Evolutionary conservation across 495 filamentous ascomycete genomes (phyloP), one percentile per base, ranked within the genome.

Genomic region (Penicillium simplicissimum): DNA sequence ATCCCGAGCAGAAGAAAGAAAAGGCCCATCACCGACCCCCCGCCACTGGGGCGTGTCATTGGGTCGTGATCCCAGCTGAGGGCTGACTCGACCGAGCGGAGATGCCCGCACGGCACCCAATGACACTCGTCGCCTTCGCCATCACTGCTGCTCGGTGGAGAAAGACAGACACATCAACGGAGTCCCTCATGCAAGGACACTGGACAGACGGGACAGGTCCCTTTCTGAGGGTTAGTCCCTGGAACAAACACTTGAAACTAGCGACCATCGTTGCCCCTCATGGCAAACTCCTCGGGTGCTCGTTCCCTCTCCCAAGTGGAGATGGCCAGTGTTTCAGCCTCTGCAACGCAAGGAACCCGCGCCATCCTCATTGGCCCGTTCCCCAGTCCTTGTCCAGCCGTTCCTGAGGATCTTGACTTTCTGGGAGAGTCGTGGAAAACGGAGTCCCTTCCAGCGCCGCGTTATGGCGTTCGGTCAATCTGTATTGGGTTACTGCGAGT

Each of bases 341-440:
- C 57, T 59, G 57, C 57, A 59, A 59, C 57, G 57, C 57, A 59
- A 59, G 57, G 57, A 40, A 25, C 23, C 47, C 14, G 11, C 25
- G 14, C 45, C 19, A 36, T n/a, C 9, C 4, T 36, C n/a, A 59
- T 59, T 59, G 57, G 57, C 14, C 34, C 48, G n/a, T 35, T 23
- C 23, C 25, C 13, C 21, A 23, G 48, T 34, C 43, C 31, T 51
- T 28, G 25, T 37, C 40, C 9, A 40, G n/a, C 37, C 8, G 53
- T 55, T 40, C 35, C 53, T 55, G 53, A 43, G 43, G 37, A 42
- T 42, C 25, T 15, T 38, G 38, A 52, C 31, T 42, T 2, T 59
- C 37, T 43, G 25, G 42, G 25, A 48, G 7, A 23, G 19, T 23
- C 40, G 31, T 19, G 28, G 13, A n/a, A 33, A 11, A n/a, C 51